A percentile compares a stretch with the other conserved stretches of the same genome.
phyloP scores from a whole-genome alignment of 2,329 filamentous ascomycete species.

The Elsinoe australis region DNA sequence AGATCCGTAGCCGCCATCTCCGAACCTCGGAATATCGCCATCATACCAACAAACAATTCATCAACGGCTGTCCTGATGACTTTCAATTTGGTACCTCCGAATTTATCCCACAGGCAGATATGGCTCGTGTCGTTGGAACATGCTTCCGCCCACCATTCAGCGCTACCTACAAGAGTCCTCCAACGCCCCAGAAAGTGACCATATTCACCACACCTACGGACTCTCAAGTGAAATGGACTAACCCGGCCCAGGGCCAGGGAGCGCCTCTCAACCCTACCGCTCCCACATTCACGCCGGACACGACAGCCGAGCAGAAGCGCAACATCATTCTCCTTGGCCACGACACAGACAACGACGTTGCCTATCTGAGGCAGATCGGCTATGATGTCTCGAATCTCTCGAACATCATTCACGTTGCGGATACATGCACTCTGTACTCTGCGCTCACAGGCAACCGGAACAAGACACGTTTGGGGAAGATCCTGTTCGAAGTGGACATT shows the following conservation, averaged over 20 bases:
- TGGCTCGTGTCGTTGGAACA: constrained; percentile 40
- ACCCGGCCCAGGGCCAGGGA: neutral
- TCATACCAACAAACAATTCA: constrained; percentile 59
- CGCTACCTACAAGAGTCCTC: constrained; percentile 17
- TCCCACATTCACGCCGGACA: neutral
- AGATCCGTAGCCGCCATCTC: constrained; percentile 66
- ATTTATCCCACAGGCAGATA: constrained; percentile 42
- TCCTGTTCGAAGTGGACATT: constrained; percentile 60
- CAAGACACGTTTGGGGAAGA: constrained; percentile 49
- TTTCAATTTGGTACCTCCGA: constrained; percentile 67
- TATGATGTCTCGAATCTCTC: constrained; percentile 50
- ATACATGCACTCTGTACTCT: constrained; percentile 66
- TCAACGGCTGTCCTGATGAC: constrained; percentile 62
- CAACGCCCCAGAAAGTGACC: neutral
- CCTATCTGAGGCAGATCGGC: constrained; percentile 57
- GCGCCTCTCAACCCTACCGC: neutral
- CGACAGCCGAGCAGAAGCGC: constrained; percentile 35
- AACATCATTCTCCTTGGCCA: constrained; percentile 75
- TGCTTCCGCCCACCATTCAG: constrained; percentile 54
- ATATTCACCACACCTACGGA: neutral
- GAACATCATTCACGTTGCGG: constrained; percentile 57
- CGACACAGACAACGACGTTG: constrained; percentile 59
- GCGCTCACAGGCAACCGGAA: constrained; percentile 47
- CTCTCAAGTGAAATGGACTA: neutral
- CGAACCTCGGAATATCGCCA: constrained; percentile 62